Base-by-base conservation (phyloP, 768 basidiomycete genomes). In the Gloeophyllum trabeum region DNA sequence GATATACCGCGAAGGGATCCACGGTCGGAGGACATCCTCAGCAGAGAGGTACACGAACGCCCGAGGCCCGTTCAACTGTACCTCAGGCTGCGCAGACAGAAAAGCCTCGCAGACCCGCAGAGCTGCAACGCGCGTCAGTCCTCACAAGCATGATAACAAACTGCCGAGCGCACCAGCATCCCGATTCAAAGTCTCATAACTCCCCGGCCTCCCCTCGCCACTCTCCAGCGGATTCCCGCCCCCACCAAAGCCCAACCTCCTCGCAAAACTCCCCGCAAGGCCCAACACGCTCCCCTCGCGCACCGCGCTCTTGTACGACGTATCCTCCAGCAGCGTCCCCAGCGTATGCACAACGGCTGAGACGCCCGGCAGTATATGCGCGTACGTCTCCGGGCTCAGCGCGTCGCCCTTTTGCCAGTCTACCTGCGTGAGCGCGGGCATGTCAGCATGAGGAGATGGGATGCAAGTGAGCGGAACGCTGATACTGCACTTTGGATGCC, bases 41-140 rank as follows among this genome's bases (percentile, higher is more conserved):
- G 96, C 96, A 39, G 96, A 99, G 43, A 99, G 69, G 62, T 87
- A 98, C 30, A 98, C 72, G 61, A 99, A 98, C n/a, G 81, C 74
- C 42, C 80, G 72, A 38, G 68, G 63, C 0, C 39, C 41, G 20
- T 43, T 51, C 46, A 45, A 47, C 53, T 41, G 56, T 43, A 50
- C 47, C 41, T 42, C 46, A 49, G 50, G 56, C 53, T 41, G 40
- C 55, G 75, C 75, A 20, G 67, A 61, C 18, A 84, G 50, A 54
- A 85, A 87, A 4, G 86, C 76, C 54, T 86, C 75, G 53, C 90
- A 85, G 34, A 92, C 84, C 26, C 73, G 70, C 41, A 87, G 59
- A 21, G 81, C 89, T 82, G 60, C 44, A 48, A 53, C 51, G 39
- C n/a, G 24, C 45, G 36, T 44, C 26, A 44, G 43, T 44, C 14